Evolutionary conservation across 768 basidiomycete species (phyloP), one percentile per base, ranked within the genome.

Genomic region (Leucogyrophana mollusca): DNA sequence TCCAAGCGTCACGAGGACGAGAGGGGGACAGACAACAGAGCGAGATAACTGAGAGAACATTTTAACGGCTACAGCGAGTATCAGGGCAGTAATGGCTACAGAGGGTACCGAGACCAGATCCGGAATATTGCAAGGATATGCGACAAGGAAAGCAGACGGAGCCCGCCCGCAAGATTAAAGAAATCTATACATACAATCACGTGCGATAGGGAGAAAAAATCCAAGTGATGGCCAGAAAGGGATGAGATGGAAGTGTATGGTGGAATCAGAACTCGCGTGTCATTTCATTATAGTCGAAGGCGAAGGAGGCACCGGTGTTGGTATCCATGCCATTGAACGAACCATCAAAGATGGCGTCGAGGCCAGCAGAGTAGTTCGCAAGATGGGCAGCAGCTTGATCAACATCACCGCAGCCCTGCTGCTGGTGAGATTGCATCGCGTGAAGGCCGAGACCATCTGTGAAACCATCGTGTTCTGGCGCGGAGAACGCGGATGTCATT

Each of bases 131-230:
- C 20, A 37, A 37, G 20, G 35, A 37, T 16, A 37, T 37, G 35
- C 9, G 35, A 37, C n/a, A 37, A 37, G 20, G 35, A 37, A 6
- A 37, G 20, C 35, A 16, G 35, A 21, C 20, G 35, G 35, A 16
- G 16, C 35, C 35, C 20, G 35, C 16, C 16, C 20, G 35, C n/a
- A 7, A 8, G 7, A 21, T 37, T 16, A 16, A 37, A 46, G 18
- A 40, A 41, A 45, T 9, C 22, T 43, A 46, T 45, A 46, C 25
- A 30, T 30, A 46, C 41, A 43, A 14, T 46, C 22, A 44, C 27
- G 27, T 39, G 30, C 30, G 23, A 16, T 41, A 36, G 20, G 5
- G 9, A 8, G 17, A 32, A 10, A n/a, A 3, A 20, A 14, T 10
- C n/a, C n/a, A 22, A 45, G 17, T 20, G 46, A 32, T 16, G 20